These are phyloP conservation scores for Linum trigynum DNA, from an alignment of 345 rosid genomes.

Conservation along the genomic window DNA sequence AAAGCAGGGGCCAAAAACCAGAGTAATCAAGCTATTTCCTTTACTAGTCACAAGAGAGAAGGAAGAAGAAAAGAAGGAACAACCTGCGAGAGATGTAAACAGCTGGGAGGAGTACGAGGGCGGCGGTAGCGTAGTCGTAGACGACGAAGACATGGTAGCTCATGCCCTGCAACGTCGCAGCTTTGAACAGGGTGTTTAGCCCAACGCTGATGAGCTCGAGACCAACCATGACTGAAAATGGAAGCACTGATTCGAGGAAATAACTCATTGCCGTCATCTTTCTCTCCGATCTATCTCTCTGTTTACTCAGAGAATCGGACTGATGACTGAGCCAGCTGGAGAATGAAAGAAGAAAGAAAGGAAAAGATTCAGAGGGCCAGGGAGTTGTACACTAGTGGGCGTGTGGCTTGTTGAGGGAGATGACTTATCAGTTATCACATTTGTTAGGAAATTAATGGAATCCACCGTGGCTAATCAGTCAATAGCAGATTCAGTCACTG, in stretches of 20 bases:
- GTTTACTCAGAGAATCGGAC: not conserved
- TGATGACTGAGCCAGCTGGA: too few relatives aligned
- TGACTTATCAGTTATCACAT: not conserved
- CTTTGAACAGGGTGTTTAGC: constrained; percentile 72
- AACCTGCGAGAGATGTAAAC: constrained; percentile 69
- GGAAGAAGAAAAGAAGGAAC: not conserved
- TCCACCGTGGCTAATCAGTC: not conserved
- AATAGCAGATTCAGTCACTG: too few relatives aligned
- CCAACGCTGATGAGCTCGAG: constrained; percentile 68
- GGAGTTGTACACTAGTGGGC: not conserved
- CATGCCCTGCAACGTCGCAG: constrained; percentile 78
- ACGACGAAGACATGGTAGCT: constrained; percentile 62
- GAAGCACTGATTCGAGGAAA: constrained; percentile 47
- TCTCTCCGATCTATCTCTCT: not conserved
- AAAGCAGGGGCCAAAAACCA: not conserved
- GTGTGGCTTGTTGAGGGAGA: not conserved
- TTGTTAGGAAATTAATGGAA: not conserved
- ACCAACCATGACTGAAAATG: constrained; percentile 54
- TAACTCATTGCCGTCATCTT: constrained; percentile 31
- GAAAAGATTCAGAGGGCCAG: not conserved
- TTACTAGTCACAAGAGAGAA: not conserved
- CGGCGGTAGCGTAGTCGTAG: constrained; percentile 71
- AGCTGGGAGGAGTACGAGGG: constrained; percentile 80
- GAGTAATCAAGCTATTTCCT: not conserved
- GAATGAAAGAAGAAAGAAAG: not conserved